Evolutionary conservation across 805 yeast genomes (phyloP).

Genomic region (Henningerozyma blattae): DNA sequence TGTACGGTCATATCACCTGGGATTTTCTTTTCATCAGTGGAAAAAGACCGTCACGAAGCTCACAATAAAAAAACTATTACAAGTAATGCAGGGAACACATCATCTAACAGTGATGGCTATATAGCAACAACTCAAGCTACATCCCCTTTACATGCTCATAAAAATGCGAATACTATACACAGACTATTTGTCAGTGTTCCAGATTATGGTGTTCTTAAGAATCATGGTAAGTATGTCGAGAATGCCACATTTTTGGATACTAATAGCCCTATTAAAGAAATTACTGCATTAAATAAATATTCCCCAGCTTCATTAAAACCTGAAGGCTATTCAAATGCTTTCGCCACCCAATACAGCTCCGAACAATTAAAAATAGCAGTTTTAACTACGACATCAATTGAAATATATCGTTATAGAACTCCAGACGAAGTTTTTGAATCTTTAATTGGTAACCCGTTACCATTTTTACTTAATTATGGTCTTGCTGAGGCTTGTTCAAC

Average conservation of each 20-base stretch:
- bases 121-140: not conserved
- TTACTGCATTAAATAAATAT: conserved; percentile 56
- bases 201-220: conserved; percentile 75
- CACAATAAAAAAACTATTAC: conserved; percentile 7
- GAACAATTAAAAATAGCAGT: conserved; percentile 66
- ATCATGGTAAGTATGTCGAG: conserved; percentile 59
- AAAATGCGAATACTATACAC: conserved; percentile 13
- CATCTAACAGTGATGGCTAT: too few relatives aligned
- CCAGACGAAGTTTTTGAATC: conserved; percentile 70
- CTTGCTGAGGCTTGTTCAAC: conserved; percentile 83
- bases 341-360: conserved; percentile 73
- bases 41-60: conserved; percentile 10
- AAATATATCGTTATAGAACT: conserved; percentile 63
- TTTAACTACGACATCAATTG: conserved; percentile 67
- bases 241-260: conserved; percentile 66
- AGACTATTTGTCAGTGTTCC: conserved; percentile 65
- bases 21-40: conserved; percentile 61
- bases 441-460: conserved; percentile 54
- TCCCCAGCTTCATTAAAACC: conserved; percentile 67
- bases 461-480: conserved; percentile 71
- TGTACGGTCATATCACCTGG: conserved; percentile 72
- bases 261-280: conserved; percentile 54
- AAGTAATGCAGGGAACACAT: conserved; percentile 24
- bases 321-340: conserved; percentile 71
- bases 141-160: conserved; percentile 1